These are phyloP conservation scores for Centaurea solstitialis DNA, from an alignment of 129 eudicot species.

Conservation along the genomic window DNA sequence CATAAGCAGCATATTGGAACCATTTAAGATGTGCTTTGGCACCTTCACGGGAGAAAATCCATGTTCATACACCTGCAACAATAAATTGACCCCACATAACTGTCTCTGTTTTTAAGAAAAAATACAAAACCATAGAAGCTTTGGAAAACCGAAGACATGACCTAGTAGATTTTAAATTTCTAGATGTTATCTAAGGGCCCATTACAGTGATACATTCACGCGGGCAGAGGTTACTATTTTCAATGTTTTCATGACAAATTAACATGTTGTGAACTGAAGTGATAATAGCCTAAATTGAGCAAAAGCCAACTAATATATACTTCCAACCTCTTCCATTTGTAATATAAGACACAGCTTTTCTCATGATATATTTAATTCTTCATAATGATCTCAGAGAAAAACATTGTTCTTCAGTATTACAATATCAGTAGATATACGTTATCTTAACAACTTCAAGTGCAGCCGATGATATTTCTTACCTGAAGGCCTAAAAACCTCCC, in stretches of 20 bases:
- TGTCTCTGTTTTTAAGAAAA: neutral
- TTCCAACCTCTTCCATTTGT: neutral
- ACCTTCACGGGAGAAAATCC: constrained; percentile 72
- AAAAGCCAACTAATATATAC: too few relatives aligned
- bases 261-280: too few relatives aligned
- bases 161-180: neutral
- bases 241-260: too few relatives aligned
- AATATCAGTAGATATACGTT: neutral
- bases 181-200: too few relatives aligned
- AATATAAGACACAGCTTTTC: neutral
- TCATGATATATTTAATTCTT: neutral
- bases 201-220: too few relatives aligned
- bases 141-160: neutral
- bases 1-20: constrained; percentile 72
- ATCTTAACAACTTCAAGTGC: neutral
- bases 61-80: constrained; percentile 78
- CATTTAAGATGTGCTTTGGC: constrained; percentile 65
- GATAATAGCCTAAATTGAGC: too few relatives aligned
- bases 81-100: neutral
- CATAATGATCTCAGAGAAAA: neutral
- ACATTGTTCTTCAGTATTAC: neutral
- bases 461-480: constrained; percentile 45
- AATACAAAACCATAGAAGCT: neutral
- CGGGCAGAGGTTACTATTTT: too few relatives aligned
- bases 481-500: constrained; percentile 93